Base-by-base conservation (phyloP, 1,139 yeast genomes). In the Komagataea norvegica region DNA sequence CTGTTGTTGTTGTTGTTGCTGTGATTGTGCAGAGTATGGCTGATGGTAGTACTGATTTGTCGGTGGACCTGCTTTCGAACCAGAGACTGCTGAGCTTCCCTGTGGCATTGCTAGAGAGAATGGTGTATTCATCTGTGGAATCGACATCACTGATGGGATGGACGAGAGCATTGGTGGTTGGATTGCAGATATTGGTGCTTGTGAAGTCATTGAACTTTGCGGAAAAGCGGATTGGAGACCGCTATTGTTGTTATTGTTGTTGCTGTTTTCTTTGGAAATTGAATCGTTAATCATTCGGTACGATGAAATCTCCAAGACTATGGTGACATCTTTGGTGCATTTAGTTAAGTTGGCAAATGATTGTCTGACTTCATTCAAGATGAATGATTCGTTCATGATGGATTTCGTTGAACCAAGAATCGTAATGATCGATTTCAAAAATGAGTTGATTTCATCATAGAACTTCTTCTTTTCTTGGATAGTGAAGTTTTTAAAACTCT, bases 311-410 rank as follows among this genome's bases (percentile, higher is more conserved):
- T 88, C 96, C 33, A 88, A 62, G 49, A 85, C 68, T 11, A 85
- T 78, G 0, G 96, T 88, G 10, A 89, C 85, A 52, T 89, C 97
- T 54, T 89, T 89, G 3, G 96, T 86, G 5, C 89, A 83, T 46
- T 87, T 79, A 0, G 96, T 88, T 41, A 89, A 65, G 24, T 79
- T 75, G 1, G 95, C 86, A 64, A 89, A 72, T 7, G 85, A 80
- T 6, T 86, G 77, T 44, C 96, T 68, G 4, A 85, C 84, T 41
- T 85, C 95, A 49, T 84, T 81, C 36, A 89, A 67, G 11, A 79
- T 72, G 0, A 95, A 91, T 42, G 87, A 66, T 51, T 86, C 95
- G 40, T 73, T 71, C 73, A 86, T 82, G n/a, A 91, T 77, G 1
- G 77, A 74, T 55, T 87, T 88, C 0, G 93, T 88, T 1, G 87